Percentiles rank a stretch among this genome's conserved stretches.
These are phyloP conservation scores for Eudorina sp. DNA, from an alignment of 139 green algal species.

Conservation along the genomic window DNA sequence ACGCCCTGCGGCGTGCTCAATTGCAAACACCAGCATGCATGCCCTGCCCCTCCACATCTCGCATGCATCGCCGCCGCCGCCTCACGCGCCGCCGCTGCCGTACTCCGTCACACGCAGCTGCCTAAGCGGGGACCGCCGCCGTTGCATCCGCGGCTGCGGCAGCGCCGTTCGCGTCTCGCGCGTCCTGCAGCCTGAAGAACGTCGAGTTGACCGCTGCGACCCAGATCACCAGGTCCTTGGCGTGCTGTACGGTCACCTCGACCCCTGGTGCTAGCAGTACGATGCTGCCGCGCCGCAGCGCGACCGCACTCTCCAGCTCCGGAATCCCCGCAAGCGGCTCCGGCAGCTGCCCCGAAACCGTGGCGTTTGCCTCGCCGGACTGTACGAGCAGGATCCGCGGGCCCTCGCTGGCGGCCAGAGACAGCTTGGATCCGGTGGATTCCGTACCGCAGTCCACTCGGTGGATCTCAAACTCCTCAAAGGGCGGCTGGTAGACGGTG, in stretches of 20 bases:
- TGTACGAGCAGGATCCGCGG: constrained; percentile 70
- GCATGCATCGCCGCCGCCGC: no score
- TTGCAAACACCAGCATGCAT: no score
- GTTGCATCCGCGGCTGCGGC: background rate
- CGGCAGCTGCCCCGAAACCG: constrained; percentile 4
- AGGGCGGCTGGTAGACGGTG: constrained; percentile 84
- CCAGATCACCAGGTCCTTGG: constrained; percentile 55
- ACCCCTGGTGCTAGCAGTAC: constrained; percentile 69
- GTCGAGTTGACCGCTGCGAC: constrained; percentile 64
- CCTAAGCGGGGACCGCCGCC: no score
- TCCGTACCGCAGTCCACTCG: constrained; percentile 18
- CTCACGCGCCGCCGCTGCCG: background rate
- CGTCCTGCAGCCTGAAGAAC: constrained; percentile 56
- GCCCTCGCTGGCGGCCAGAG: constrained; percentile 60
- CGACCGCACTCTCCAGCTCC: background rate
- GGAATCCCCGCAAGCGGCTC: background rate
- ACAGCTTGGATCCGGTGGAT: constrained; percentile 21
- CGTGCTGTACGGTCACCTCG: constrained; percentile 49
- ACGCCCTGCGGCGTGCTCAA: no score
- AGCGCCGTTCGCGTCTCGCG: background rate
- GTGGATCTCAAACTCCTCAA: constrained; percentile 93
- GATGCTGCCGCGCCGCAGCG: constrained; percentile 56
- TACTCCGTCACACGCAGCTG: no score
- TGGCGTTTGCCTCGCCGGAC: constrained; percentile 44
- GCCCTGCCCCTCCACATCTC: no score